Evolutionary conservation across 2,329 filamentous ascomycete genomes (phyloP), one percentile per base, ranked within the genome.

Genomic region (Microsporum ferrugineum): DNA sequence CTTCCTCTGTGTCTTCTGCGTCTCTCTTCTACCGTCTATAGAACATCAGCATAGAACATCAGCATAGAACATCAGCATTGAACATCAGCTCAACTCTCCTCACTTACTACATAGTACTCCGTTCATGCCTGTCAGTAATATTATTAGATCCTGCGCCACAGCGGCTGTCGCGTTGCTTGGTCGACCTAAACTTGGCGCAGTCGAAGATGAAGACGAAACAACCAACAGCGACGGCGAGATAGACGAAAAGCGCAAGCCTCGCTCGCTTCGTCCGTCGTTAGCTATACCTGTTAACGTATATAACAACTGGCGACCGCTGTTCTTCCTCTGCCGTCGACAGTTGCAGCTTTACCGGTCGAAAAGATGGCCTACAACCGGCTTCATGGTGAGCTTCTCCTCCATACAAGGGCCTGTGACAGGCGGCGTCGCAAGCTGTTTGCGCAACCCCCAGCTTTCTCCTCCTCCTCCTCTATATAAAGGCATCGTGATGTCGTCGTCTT

Each of bases 331-430:
- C 12, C 39, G 6, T n/a, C 39, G 3, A n/a, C 39, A 41, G 39
- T 10, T 45, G 12, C 14, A 47, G 6, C 43, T 47, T n/a, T 23
- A 27, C 17, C 17, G 1, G n/a, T 8, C n/a, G 17, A 8, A 14
- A 58, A 58, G 12, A 59, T 59, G 57, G 36, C 57, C 7, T 59
- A 59, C 57, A 59, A 59, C 43, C 38, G 57, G 31, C 39, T 59
- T 49, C 39, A 45, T 17, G 57, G 57, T 59, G 29, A 58, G 57
- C 23, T 33, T 2, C 53, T 7, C 53, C 31, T 6, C 53, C 39
- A 43, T 43, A 23, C 17, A 23, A 23, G 17, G 17, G 17, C 17
- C 39, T 17, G n/a, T 53, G 27, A 53, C 17, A 8, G 27, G 27
- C n/a, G 45, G 3, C 45, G 45, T 51, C 45, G 36, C 55, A 57